Evolutionary conservation across 1,284 basidiomycete genomes (phyloP), one percentile per base, ranked within the genome.

Genomic region (Violaceomyces palustris): DNA sequence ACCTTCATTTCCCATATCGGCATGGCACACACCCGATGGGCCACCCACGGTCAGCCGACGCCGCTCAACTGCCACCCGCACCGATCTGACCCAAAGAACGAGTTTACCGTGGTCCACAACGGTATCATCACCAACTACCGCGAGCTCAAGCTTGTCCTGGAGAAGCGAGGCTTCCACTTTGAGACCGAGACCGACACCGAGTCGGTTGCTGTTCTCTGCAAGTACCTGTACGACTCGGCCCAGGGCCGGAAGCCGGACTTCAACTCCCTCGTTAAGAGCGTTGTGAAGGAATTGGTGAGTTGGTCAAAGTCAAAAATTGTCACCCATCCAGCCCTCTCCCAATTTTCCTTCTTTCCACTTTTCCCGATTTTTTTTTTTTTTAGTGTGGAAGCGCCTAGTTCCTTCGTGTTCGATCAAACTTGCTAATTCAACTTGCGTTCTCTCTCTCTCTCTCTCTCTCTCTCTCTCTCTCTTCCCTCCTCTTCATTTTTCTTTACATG

Each of bases 1-100:
- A 81, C 83, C 26, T 87, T 85, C 75, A 74, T 90, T 49, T 85
- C 85, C 40, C 92, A 96, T 77, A 89, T 91, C 40, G 90, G 89
- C 39, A 97, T 99, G 77, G 94, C 93, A 21, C 94, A 99, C 79
- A 99, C 94, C 14, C 89, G 94, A 58, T 99, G 94, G 94, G 94
- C 94, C 3, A 99, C 94, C n/a, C 94, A 99, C 75, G 94, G 94
- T 52, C 83, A 86, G 39, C 76, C 72, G 3, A 86, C 84, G 23
- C 81, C 84, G 42, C 75, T 80, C 67, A 99, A 98, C 79, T 98
- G 93, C 78, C 94, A 99, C 77, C 94, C 94, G 50, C 84, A 97
- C 74, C 85, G 85, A 64, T 88, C 87, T 28, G 91, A 96, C 74
- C 78, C 82, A 26, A 81, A 59, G 42, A 79, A 79, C 58, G 91